Evolutionary conservation across 352 stramenopile species (phyloP), one percentile per base, ranked within the genome.

Genomic region (Phytophthora melonis): DNA sequence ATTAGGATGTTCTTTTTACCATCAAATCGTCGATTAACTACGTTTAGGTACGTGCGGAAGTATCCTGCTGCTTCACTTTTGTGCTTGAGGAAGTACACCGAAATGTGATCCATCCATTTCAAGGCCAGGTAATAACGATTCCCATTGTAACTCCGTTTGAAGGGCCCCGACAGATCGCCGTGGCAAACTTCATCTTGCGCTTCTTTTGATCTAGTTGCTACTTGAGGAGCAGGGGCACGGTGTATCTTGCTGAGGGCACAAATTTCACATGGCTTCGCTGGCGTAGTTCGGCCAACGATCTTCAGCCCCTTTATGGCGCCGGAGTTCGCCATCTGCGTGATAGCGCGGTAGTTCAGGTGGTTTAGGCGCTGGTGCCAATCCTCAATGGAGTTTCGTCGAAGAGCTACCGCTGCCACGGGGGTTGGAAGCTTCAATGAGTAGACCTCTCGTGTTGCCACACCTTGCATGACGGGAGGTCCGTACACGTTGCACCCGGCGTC

Each of bases 121-220:
- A 71, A 4, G 1, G 68, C 47, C 0, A 63, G 25, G 21, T 60
- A 60, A 3, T 70, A 75, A 4, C 18, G 13, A 14, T 75, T 75
- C 0, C 56, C 47, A 21, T 75, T 25, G 27, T 67, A 71, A 30
- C 68, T 75, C 5, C 39, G 6, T 1, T 43, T 2, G 14, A 58
- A 75, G 1, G 39, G 49, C 1, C n/a, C 66, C 5, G 39, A 50
- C 0, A 68, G 16, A 32, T 66, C 68, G 0, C 55, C 68, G 18
- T 71, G 62, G 3, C 56, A 66, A 0, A 71, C 11, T 52, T 71
- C 41, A 49, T 49, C 16, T 49, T 49, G 16, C n/a, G n/a, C n/a
- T n/a, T n/a, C n/a, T n/a, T n/a, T n/a, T n/a, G n/a, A n/a, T n/a
- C n/a, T n/a, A n/a, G n/a, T n/a, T n/a, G n/a, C n/a, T n/a, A n/a